Evolutionary conservation across 345 rosid species (phyloP).

Genomic region (Firmiana major): DNA sequence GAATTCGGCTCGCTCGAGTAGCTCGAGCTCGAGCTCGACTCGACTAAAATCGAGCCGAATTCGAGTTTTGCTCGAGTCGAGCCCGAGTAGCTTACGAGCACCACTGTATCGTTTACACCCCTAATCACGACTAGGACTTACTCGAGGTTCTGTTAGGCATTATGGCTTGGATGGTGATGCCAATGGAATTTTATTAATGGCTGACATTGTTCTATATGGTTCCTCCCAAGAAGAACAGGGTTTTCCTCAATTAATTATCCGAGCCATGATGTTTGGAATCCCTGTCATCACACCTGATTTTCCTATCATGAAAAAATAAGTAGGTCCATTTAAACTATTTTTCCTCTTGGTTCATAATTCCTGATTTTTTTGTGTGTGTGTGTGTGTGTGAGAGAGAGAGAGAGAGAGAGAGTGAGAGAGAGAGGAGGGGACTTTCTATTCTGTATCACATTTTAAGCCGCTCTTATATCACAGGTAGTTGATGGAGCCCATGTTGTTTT

Average conservation of each 20-base stretch:
- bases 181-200: conserved; percentile 63
- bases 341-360: conserved; percentile 13
- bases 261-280: conserved; percentile 82
- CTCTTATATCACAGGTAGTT: conserved; percentile 46
- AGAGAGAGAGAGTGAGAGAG: not conserved
- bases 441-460: not conserved
- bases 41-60: too few relatives aligned
- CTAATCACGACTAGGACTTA: conserved; percentile 72
- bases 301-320: conserved; percentile 71
- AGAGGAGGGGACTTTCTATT: not conserved
- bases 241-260: conserved; percentile 73
- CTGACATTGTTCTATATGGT: conserved; percentile 85
- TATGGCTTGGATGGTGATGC: conserved; percentile 74
- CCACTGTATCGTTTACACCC: too few relatives aligned
- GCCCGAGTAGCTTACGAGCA: too few relatives aligned
- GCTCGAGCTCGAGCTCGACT: too few relatives aligned
- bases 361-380: not conserved
- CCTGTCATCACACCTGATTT: conserved; percentile 72
- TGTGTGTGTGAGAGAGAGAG: not conserved
- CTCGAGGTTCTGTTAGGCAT: conserved; percentile 60
- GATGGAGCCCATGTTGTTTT: conserved; percentile 66
- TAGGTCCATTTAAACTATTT: conserved; percentile 28
- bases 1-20: too few relatives aligned
- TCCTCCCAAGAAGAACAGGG: conserved; percentile 94
- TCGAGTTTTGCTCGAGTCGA: too few relatives aligned